Base-by-base conservation (phyloP, 2,329 filamentous ascomycete species). In the Penicillium hesseltinei region DNA sequence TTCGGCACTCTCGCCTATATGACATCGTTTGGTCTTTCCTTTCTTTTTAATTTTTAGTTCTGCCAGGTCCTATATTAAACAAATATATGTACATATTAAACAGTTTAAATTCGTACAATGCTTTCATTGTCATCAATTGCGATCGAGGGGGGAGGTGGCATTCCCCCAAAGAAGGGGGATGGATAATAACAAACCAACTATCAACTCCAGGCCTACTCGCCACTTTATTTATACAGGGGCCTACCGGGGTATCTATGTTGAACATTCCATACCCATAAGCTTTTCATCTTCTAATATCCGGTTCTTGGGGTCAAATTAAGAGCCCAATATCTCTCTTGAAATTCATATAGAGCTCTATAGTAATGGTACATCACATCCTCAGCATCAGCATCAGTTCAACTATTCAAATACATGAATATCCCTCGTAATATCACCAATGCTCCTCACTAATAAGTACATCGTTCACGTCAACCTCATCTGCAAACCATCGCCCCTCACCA, bases 401-500 rank as follows among this genome's bases (percentile, higher is more conserved):
- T 23, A 31, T 10, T 38, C n/a, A 25, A 6, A 31, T 29, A 15
- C 6, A 44, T 27, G 3, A 11, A 9, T 23, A n/a, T 44, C 13
- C 29, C 29, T 46, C 9, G 17, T 45, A 29, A 8, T 3, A 38
- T 53, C n/a, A 53, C 51, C 51, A 53, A 31, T 53, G 51, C 60
- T 68, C 59, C 51, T 72, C 68, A 27, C 68, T 63, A 56, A 77
- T 75, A 23, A 54, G 21, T 19, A 69, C 74, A 25, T 74, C 69
- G 46, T 79, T 70, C 15, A 78, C 74, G 65, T 78, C 72, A 11
- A 73, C 69, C 1, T 71, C 76, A 39, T 79, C 76, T 21, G 72
- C 64, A 68, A 77, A 80, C 78, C 78, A 80, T 44, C 78, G 70
- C 15, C 74, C 77, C 42, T 73, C 67, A 0, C 50, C 76, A 62